Evolutionary conservation across 1,284 basidiomycete species (phyloP), one percentile per base, ranked within the genome.

Genomic region (Mixia osmundae): DNA sequence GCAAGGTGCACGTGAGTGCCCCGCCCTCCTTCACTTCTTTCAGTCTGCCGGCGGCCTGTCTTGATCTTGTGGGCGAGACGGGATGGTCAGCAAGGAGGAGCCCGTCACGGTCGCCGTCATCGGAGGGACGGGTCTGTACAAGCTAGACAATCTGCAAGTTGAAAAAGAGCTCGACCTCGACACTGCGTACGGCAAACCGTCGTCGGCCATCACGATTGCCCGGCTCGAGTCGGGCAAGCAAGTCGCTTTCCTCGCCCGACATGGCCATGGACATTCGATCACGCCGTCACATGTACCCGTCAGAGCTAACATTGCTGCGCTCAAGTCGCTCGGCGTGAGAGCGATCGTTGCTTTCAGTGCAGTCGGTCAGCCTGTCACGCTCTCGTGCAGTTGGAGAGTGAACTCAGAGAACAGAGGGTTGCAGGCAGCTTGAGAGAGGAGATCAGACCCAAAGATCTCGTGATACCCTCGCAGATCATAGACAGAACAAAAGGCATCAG

Each of bases 341-440:
- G 76, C 73, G 27, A 71, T 97, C 50, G 64, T 95, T 43, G 83
- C 87, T 2, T 97, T 97, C 63, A 79, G 75, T 12, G 89, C 89
- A 6, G 89, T 97, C 29, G n/a, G n/a, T n/a, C n/a, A n/a, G n/a
- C n/a, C n/a, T n/a, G n/a, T n/a, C n/a, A n/a, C n/a, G n/a, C n/a
- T n/a, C n/a, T n/a, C n/a, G n/a, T n/a, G n/a, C n/a, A n/a, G n/a
- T n/a, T n/a, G n/a, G n/a, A n/a, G n/a, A n/a, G n/a, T n/a, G n/a
- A n/a, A n/a, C n/a, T n/a, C n/a, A n/a, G n/a, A n/a, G n/a, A n/a
- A n/a, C n/a, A n/a, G n/a, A n/a, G n/a, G n/a, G n/a, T n/a, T n/a
- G n/a, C n/a, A n/a, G 89, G 89, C 25, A 85, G 78, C n/a, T 67
- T 97, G 28, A 67, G 82, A 30, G 89, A 97, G 57, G 83, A 94